Percentiles rank a stretch among this genome's conserved stretches.
phyloP scores from a whole-genome alignment of 2,329 filamentous ascomycete species.

The Venturia carpophila region DNA sequence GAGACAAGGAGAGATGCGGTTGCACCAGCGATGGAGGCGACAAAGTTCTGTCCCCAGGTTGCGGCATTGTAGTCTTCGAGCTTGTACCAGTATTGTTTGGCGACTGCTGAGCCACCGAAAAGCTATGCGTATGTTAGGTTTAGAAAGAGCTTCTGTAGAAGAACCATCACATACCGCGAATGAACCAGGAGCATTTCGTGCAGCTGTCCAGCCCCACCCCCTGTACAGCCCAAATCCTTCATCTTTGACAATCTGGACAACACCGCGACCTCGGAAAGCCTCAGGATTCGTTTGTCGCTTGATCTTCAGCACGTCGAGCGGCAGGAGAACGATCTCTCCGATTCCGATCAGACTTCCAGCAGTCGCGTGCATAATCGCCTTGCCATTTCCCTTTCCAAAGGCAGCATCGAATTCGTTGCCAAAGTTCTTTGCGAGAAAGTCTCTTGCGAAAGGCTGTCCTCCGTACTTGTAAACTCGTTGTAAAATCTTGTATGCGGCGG shows the following conservation, averaged over 20 bases:
- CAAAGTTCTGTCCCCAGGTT: constrained; percentile 90
- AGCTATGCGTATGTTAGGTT: constrained; percentile 47
- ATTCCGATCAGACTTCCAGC: constrained; percentile 94
- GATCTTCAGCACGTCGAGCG: constrained; percentile 96
- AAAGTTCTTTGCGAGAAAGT: constrained; percentile 76
- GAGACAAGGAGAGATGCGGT: constrained; percentile 93
- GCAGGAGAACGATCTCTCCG: constrained; percentile 90
- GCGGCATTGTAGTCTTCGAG: constrained; percentile 94
- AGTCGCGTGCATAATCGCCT: constrained; percentile 95
- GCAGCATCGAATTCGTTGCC: constrained; percentile 75
- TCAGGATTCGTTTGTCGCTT: constrained; percentile 99
- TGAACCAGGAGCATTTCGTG: constrained; percentile 90
- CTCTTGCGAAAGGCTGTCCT: constrained; percentile 88
- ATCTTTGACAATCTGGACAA: constrained; percentile 82
- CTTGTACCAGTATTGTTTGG: constrained; percentile 90
- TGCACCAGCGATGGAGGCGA: constrained; percentile 91
- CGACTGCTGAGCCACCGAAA: constrained; percentile 93
- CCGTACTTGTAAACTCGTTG: constrained; percentile 99
- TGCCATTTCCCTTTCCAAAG: constrained; percentile 95
- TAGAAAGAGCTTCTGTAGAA: constrained; percentile 21
- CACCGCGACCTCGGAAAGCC: constrained; percentile 87
- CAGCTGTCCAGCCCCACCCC: constrained; percentile 95
- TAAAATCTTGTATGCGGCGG: constrained; percentile 93
- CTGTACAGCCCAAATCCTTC: constrained; percentile 95
- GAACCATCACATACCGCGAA: constrained; percentile 66